Conservation (phyloP, 2,329 filamentous ascomycete species). For the Fusarium tjaetaba region DNA sequence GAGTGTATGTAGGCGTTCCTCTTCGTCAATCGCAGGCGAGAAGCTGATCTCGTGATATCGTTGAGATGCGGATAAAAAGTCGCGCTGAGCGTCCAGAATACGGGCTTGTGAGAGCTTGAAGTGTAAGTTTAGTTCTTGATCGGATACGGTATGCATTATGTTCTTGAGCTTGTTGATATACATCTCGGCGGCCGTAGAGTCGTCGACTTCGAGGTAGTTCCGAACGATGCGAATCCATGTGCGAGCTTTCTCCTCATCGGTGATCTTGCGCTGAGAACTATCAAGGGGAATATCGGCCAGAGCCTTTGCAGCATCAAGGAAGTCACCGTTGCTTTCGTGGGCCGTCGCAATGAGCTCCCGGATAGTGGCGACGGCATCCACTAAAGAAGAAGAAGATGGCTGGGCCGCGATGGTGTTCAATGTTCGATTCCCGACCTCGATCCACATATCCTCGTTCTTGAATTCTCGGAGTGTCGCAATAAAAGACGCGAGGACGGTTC, state of each 20-base stretch:
- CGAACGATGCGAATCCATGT: constrained; percentile 95
- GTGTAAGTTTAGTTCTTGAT: constrained; percentile 79
- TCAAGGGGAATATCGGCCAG: constrained; percentile 90
- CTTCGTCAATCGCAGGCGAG: constrained; percentile 80
- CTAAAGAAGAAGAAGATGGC: constrained; percentile 74
- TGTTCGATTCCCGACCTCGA: constrained; percentile 80
- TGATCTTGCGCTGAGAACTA: constrained; percentile 84
- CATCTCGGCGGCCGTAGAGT: constrained; percentile 83
- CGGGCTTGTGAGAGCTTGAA: constrained; percentile 93
- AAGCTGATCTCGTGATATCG: constrained; percentile 91
- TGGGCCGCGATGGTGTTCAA: constrained; percentile 71
- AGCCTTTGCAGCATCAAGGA: constrained; percentile 77
- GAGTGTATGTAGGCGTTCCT: constrained; percentile 86
- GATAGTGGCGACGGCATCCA: constrained; percentile 84
- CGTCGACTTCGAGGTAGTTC: constrained; percentile 93
- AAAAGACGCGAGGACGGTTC: constrained; percentile 75
- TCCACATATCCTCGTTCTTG: constrained; percentile 71
- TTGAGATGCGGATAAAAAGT: constrained; percentile 87
- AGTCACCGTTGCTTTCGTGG: constrained; percentile 85
- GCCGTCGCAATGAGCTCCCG: constrained; percentile 85
- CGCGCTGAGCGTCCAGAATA: constrained; percentile 89
- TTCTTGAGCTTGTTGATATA: constrained; percentile 97
- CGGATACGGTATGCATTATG: constrained; percentile 80
- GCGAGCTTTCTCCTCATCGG: constrained; percentile 81
- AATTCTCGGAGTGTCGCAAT: constrained; percentile 70